Evolutionary conservation across 345 rosid genomes (phyloP).

Genomic region (Populus deltoides): DNA sequence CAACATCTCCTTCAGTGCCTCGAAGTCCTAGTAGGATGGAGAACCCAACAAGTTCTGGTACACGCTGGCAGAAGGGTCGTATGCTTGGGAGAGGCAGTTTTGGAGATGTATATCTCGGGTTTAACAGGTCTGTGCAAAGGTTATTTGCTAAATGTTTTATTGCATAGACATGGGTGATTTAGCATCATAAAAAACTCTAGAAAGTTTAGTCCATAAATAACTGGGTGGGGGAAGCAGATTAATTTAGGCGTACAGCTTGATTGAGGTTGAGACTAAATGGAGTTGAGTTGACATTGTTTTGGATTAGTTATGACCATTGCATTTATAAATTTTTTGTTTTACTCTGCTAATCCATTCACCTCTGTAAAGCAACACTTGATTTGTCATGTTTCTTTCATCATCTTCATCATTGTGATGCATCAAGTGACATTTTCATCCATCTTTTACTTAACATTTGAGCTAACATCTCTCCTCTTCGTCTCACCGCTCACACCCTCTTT

Average conservation of each 20-base stretch:
- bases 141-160: background rate
- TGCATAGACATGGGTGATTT: background rate
- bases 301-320: background rate
- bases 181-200: background rate
- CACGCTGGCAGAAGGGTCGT: conserved; percentile 74
- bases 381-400: background rate
- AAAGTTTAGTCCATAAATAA: background rate
- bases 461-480: too few species aligned
- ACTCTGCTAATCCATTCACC: background rate
- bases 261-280: background rate
- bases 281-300: background rate
- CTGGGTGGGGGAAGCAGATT: background rate
- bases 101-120: conserved; percentile 75
- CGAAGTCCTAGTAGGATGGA: conserved; percentile 93
- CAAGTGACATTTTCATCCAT: background rate
- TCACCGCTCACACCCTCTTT: background rate
- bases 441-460: background rate
- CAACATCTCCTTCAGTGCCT: conserved; percentile 89
- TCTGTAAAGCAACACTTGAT: background rate
- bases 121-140: conserved; percentile 48
- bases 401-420: background rate
- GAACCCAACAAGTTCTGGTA: conserved; percentile 57
- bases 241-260: background rate
- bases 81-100: conserved; percentile 77
- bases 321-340: background rate